Conservation (phyloP, 352 stramenopile species). For the Globisporangium solare region DNA sequence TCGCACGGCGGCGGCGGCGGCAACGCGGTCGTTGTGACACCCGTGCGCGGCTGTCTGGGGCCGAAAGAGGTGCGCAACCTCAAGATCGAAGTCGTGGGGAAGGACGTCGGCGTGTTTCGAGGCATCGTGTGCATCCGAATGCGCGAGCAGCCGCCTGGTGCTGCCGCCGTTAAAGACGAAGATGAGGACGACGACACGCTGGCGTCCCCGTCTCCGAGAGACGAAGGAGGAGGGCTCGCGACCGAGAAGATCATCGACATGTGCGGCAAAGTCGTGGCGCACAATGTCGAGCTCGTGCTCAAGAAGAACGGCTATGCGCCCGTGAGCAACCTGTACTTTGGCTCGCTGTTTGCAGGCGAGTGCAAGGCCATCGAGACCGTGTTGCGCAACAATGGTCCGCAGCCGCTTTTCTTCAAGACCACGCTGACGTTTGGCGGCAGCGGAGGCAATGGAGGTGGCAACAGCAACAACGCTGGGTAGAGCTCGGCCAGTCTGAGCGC, state of each 20-base stretch:
- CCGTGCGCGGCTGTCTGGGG: conserved; percentile 23
- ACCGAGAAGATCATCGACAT: conserved; percentile 80
- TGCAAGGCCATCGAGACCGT: conserved; percentile 51
- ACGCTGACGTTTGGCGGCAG: conserved; percentile 39
- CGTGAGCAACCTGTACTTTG: conserved; percentile 59
- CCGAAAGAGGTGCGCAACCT: conserved; percentile 32
- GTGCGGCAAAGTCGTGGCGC: conserved; percentile 70
- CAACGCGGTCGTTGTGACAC: conserved; percentile 19
- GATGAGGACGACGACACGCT: conserved; percentile 3
- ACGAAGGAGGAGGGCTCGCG: too few relatives aligned
- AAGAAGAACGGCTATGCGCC: conserved; percentile 32
- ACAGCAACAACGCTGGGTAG: conserved; percentile 3
- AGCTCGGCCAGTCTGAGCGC: not conserved
- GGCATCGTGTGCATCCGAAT: conserved; percentile 39
- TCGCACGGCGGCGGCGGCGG: not conserved
- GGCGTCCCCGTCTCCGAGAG: not conserved
- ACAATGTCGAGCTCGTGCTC: conserved; percentile 80
- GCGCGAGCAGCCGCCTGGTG: conserved; percentile 16
- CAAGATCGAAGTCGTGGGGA: conserved; percentile 40
- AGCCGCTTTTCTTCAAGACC: conserved; percentile 58
- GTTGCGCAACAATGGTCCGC: conserved; percentile 72
- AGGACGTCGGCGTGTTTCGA: conserved; percentile 35
- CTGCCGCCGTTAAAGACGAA: conserved; percentile 13
- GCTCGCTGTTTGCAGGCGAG: conserved; percentile 67
- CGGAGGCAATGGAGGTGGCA: conserved; percentile 1